These are phyloP conservation scores for Hypoxylon trugodes DNA, from an alignment of 495 filamentous ascomycete genomes.

Conservation along the genomic window DNA sequence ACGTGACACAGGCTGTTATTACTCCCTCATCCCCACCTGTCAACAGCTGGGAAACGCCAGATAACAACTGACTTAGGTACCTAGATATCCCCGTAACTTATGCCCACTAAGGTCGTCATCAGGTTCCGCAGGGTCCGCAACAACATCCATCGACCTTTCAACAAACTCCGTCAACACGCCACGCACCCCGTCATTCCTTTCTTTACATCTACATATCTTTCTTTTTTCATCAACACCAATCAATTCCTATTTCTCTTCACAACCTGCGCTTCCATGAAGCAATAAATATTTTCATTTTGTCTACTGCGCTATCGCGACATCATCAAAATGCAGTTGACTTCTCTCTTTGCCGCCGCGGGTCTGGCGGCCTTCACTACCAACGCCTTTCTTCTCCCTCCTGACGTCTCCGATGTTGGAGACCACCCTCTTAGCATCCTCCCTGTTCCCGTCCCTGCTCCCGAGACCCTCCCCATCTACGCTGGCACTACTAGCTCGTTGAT, in stretches of 20 bases:
- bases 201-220: constrained; percentile 24
- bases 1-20: not conserved
- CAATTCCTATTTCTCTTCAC: constrained; percentile 13
- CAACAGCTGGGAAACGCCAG: not conserved
- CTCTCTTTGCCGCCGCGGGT: constrained; percentile 41
- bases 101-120: constrained; percentile 32
- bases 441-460: constrained; percentile 35
- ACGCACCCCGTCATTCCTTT: constrained; percentile 27
- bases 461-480: constrained; percentile 20
- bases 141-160: constrained; percentile 7
- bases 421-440: constrained; percentile 41
- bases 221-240: constrained; percentile 29
- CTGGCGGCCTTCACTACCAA: constrained; percentile 43
- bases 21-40: not conserved
- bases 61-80: too few relatives aligned
- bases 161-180: constrained; percentile 28
- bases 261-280: constrained; percentile 35
- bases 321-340: constrained; percentile 42
- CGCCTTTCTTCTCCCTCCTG: constrained; percentile 46
- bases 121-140: constrained; percentile 25
- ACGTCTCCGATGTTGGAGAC: constrained; percentile 32
- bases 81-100: too few relatives aligned
- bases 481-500: constrained; percentile 40
- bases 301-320: constrained; percentile 16
- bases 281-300: constrained; percentile 29